Conservation (phyloP, 148 eudicot species). For the Tetragonia tetragonoides region DNA sequence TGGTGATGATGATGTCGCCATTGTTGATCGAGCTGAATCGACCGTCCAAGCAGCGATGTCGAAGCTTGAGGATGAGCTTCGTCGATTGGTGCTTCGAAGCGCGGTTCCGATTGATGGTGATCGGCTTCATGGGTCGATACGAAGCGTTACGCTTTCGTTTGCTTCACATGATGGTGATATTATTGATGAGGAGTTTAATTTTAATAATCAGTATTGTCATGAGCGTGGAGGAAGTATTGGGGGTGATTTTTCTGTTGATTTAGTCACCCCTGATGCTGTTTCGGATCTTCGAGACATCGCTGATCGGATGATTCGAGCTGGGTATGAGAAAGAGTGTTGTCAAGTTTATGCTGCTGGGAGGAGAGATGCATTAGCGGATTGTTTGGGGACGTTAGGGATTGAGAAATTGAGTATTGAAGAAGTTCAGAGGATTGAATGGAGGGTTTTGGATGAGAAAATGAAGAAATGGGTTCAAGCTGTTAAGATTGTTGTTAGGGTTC, state of each 20-base stretch:
- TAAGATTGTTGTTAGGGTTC: slow-evolving; percentile 60
- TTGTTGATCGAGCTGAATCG: slow-evolving; percentile 63
- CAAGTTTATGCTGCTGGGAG: slow-evolving; percentile 71
- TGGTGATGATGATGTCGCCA: slow-evolving; percentile 18
- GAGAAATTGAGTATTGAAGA: slow-evolving; percentile 85
- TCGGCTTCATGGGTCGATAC: slow-evolving; percentile 55
- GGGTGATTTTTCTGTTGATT: slow-evolving; percentile 54
- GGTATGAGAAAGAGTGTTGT: slow-evolving; percentile 87
- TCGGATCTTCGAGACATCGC: slow-evolving; percentile 64
- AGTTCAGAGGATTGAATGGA: slow-evolving; percentile 81
- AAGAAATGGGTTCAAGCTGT: slow-evolving; percentile 75
- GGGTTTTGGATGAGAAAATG: slow-evolving; percentile 67
- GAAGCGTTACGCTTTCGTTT: slow-evolving; percentile 42
- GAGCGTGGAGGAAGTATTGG: slow-evolving; percentile 63
- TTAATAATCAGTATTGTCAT: slow-evolving; percentile 32
- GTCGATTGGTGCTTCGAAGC: slow-evolving; percentile 40
- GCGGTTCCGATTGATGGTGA: slow-evolving; percentile 60
- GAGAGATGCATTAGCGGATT: slow-evolving; percentile 65
- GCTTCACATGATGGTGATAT: slow-evolving; percentile 38
- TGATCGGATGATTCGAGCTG: slow-evolving; percentile 74
- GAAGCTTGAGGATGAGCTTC: slow-evolving; percentile 78
- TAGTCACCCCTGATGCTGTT: slow-evolving; percentile 51
- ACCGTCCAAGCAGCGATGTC: slow-evolving; percentile 80
- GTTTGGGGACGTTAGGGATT: slow-evolving; percentile 55
- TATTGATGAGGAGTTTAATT: slow-evolving; percentile 41